These are phyloP conservation scores for Pythium sukuiense DNA, from an alignment of 352 stramenopile species.

Conservation along the genomic window DNA sequence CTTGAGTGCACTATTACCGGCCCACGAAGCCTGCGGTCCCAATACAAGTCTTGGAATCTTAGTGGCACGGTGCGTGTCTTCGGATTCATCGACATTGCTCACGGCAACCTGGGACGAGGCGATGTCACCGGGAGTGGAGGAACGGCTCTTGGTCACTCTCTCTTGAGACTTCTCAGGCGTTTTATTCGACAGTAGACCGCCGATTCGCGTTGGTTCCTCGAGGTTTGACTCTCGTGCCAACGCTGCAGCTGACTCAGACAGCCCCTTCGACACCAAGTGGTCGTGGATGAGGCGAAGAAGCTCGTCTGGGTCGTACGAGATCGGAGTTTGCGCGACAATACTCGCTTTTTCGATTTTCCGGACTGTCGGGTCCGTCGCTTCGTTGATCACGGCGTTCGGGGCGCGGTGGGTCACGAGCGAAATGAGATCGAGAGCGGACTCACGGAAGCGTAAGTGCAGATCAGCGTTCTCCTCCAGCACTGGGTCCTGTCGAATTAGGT, in stretches of 20 bases:
- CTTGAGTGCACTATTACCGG: not conserved
- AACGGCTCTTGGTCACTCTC: not conserved
- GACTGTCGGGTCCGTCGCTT: slow-evolving; percentile 84
- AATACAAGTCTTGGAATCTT: not conserved
- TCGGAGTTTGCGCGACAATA: slow-evolving; percentile 86
- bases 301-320: slow-evolving; percentile 85
- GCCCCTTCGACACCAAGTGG: slow-evolving; percentile 78
- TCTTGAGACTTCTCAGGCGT: slow-evolving; percentile 17
- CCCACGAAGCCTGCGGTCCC: not conserved
- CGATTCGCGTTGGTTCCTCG: slow-evolving; percentile 9
- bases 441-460: slow-evolving; percentile 83
- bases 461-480: slow-evolving; percentile 86
- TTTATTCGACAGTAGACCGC: not conserved
- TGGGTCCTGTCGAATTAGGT: slow-evolving; percentile 84
- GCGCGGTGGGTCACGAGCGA: slow-evolving; percentile 83
- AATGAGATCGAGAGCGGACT: slow-evolving; percentile 87
- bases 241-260: slow-evolving; percentile 51
- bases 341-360: slow-evolving; percentile 89
- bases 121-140: not conserved
- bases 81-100: not conserved
- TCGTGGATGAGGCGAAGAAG: slow-evolving; percentile 81
- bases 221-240: slow-evolving; percentile 55
- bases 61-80: not conserved
- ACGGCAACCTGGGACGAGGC: not conserved
- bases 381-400: slow-evolving; percentile 83